phyloP scores from a whole-genome alignment of 78 protist genomes.

The Dictyostelium firmibasis region DNA sequence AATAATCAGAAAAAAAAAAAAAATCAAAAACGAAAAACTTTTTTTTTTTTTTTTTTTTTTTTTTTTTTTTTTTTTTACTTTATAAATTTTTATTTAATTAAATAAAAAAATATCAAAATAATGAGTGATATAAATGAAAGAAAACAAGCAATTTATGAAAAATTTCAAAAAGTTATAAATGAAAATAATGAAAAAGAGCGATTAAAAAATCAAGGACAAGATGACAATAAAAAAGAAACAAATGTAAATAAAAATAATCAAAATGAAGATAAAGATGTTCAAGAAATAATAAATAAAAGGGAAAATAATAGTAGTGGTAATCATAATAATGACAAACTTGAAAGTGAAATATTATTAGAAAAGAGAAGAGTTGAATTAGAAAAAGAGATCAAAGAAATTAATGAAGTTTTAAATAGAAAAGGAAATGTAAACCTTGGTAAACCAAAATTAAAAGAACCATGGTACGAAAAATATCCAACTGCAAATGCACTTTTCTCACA shows the following conservation, averaged over 20 bases:
- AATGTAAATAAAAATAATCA: neutral
- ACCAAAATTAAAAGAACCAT: neutral
- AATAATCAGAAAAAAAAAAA: neutral
- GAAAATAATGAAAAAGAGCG: neutral
- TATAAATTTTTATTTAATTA: neutral
- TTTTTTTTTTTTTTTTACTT: neutral
- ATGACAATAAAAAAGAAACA: neutral
- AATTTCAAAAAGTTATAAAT: neutral
- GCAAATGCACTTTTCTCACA: neutral
- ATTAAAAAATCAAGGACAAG: neutral
- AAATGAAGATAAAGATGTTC: neutral
- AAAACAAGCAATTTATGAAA: slow-evolving; percentile 1
- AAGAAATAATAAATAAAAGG: neutral
- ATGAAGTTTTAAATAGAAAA: neutral
- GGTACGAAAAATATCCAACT: neutral
- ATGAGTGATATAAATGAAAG: neutral
- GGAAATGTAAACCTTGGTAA: neutral
- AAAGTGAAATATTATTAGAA: slow-evolving; percentile 3
- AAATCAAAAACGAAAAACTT: neutral
- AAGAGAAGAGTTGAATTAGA: slow-evolving; percentile 16
- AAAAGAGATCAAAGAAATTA: slow-evolving; percentile 31
- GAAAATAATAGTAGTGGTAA: neutral
- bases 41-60: no score
- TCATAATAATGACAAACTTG: neutral
- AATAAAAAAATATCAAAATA: neutral